phyloP scores from a whole-genome alignment of 1,284 basidiomycete species.

The Pyrrhoderma lamaoense region DNA sequence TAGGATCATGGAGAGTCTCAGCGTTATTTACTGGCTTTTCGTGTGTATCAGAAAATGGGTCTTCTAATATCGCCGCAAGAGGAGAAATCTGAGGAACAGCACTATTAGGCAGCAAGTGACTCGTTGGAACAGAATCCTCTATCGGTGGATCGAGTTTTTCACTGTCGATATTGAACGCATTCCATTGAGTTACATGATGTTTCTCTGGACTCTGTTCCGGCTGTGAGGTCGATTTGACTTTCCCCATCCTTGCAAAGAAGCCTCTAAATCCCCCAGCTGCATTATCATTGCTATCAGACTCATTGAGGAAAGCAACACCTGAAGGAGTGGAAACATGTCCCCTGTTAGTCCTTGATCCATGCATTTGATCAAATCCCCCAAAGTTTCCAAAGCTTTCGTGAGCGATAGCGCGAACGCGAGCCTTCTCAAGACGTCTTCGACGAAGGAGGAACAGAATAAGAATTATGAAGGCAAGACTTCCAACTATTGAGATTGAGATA shows the following conservation, averaged over 20 bases:
- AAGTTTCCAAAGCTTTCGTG: slow-evolving; percentile 11
- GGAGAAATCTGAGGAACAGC: neutral
- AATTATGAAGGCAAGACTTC: slow-evolving; percentile 3
- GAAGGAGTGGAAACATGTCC: slow-evolving; percentile 11
- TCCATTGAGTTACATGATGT: neutral
- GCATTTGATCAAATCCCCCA: neutral
- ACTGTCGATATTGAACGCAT: neutral
- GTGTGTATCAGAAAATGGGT: neutral
- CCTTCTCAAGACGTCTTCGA: slow-evolving; percentile 2
- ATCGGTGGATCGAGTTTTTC: neutral
- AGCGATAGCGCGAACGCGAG: neutral
- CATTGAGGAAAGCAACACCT: slow-evolving; percentile 4
- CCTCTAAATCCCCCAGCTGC: no score
- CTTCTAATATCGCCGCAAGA: neutral
- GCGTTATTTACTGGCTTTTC: neutral
- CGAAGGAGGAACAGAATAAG: slow-evolving; percentile 5
- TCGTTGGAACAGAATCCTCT: neutral
- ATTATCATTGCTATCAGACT: neutral
- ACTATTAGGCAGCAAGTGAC: neutral
- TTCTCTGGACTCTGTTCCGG: no score
- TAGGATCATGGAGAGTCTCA: neutral
- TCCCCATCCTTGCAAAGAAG: neutral
- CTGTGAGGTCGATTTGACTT: no score
- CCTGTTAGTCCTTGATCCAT: neutral
- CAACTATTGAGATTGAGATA: slow-evolving; percentile 1